Base-by-base conservation (phyloP, 257 asterid species). In the Solanum phureja region DNA sequence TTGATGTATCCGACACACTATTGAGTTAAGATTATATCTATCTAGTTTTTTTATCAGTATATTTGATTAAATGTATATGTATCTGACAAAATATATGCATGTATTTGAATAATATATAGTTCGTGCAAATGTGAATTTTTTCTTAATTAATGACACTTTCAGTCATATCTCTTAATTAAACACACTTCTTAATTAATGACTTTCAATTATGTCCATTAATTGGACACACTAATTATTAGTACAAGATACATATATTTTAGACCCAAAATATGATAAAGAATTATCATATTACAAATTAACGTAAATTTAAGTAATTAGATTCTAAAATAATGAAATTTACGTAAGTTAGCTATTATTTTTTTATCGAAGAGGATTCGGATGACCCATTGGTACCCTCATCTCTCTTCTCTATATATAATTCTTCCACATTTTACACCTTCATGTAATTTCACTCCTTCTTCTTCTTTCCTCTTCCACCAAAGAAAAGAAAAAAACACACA, bases 381-480 rank as follows among this genome's bases (percentile, higher is more conserved):
- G 66, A 19, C 24, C 62, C 2, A 56, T 7, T 3, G 11, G 1
- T 58, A 19, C 1, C 66, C 46, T 49, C 18, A 62, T 33, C 52
- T 33, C 58, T 4, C 52, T 37, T 74, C 83, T 27, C 79, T 86
- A 58, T 90, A 90, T 88, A 90, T 88, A 88, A 64, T 38, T 84
- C 86, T 44, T 81, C 83, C 31, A 58, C 35, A 40, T 66, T 72
- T 56, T 58, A 49, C 90, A 86, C 89, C 56, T 73, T 33, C 72
- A 18, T 34, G 83, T 31, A 87, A 87, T 89, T 83, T 86, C 92
- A 77, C 60, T 83, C 87, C 87, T 3, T 23, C 37, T 85, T 33
- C 81, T 66, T 58, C 19, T 18, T 27, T 31, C 21, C 31, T 18
- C 56, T 35, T 18, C 33, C 31, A 42, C 46, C 29, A n/a, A 29